Evolutionary conservation across 805 yeast genomes (phyloP), one percentile per base, ranked within the genome.

Genomic region (Pichia heedii): DNA sequence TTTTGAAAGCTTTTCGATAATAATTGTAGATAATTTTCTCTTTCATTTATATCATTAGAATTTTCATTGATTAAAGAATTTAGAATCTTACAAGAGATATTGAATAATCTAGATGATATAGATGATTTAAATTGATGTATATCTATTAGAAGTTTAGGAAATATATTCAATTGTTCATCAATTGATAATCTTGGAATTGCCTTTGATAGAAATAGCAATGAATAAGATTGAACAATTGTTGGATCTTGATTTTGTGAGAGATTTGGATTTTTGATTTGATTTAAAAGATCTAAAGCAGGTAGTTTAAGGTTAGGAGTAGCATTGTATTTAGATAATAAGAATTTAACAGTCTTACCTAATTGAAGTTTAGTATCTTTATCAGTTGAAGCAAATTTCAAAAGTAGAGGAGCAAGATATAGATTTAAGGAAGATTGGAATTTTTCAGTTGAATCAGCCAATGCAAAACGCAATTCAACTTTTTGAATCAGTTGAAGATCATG

Each of bases 381-480:
- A 3, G 80, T 73, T 15, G 96, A 87, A 2, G 82, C 75, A 41
- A 89, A 69, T 57, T 90, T 90, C 48, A 89, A 66, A 30, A 90
- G 63, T 22, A 90, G 57, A 1, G 98, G 96, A 1, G 86, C 71
- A 36, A 90, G 67, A 55, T 82, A 90, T 1, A 74, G 61, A 11
- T 70, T 68, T 34, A 93, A 58, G 5, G 80, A 63, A 2, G 71
- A 56, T 54, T 83, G 80, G 43, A 88, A 73, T 54, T 82, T 83
- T 3, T 62, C 69, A 38, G 81, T 83, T 0, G 80, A 67, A 39
- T 74, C 76, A 0, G 97, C 85, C 35, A 90, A 65, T 1, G 94
- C 90, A 18, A 90, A 69, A 33, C 86, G 68, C 39, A 89, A 73
- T 60, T 89, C 97, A 1, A 85, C 96, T 56, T 80, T 83, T 54